Base-by-base conservation (phyloP, 441 rosid genomes). In the Pelargonium myrrhifolium region DNA sequence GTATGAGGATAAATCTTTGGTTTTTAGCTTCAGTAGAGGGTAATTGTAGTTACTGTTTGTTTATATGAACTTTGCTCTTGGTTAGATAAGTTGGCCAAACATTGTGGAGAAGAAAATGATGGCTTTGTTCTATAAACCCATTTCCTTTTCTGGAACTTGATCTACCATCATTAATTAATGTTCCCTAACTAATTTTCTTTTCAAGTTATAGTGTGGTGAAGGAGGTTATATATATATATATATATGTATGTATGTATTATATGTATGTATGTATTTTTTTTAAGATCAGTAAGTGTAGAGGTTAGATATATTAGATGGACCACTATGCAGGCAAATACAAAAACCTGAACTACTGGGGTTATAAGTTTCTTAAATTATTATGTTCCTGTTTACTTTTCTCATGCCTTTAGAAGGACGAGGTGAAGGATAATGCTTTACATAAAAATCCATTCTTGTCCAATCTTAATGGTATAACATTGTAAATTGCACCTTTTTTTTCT, bases 21-120 rank as follows among this genome's bases (percentile, higher is more conserved):
- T 17, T 60, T 3, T 63, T 10, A 28, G 65, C 58, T 69, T 59
- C 31, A 47, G 66, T 70, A 31, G 45, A 35, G 58, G 64, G 68
- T 65, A 21, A 56, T 43, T 64, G 31, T 39, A 43, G 70, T 9
- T 14, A 60, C 35, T 35, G 40, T 56, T 71, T 69, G 28, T 64
- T 68, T 64, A 53, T 37, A 62, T 18, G 21, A 42, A 3, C 66
- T 39, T 35, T 75, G 35, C 39, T 21, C 70, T 73, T 28, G 74
- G 21, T 65, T 74, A 60, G 64, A 70, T 59, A 70, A 61, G 40
- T 51, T 66, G 65, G 68, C 68, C 62, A 71, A 66, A 20, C 62
- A 67, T 64, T 28, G 18, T 74, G 17, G 5, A 61, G 65, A 26
- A 69, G 62, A 62, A 66, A 45, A 71, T 55, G 55, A 72, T 71